A percentile compares a stretch with the other conserved stretches of the same genome.
These are phyloP conservation scores for Cucumis cinereus DNA, from an alignment of 306 rosid species.

Conservation along the genomic window DNA sequence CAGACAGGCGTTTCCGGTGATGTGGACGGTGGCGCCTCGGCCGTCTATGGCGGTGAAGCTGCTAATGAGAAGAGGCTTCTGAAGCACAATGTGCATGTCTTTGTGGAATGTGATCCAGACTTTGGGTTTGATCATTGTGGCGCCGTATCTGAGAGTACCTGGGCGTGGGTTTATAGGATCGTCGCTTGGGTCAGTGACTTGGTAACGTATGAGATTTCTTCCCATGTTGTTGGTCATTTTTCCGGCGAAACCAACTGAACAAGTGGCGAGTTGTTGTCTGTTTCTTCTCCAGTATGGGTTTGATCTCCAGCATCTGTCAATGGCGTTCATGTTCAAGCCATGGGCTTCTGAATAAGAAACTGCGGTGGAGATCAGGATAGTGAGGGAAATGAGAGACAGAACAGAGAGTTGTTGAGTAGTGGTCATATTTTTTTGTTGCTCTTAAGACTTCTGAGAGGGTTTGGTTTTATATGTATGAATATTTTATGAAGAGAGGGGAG, in stretches of 20 bases:
- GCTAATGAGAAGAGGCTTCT: conserved; percentile 26
- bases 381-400: not conserved
- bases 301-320: conserved; percentile 33
- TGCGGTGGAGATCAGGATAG: not conserved
- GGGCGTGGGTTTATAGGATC: conserved; percentile 21
- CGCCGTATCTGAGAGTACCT: conserved; percentile 29
- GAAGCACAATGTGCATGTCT: conserved; percentile 23
- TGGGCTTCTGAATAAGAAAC: not conserved
- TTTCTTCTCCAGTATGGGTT: conserved; percentile 27
- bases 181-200: conserved; percentile 28
- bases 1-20: conserved; percentile 29
- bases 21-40: conserved; percentile 26
- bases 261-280: conserved; percentile 23
- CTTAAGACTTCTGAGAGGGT: not conserved
- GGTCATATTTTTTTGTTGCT: not conserved
- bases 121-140: conserved; percentile 20
- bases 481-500: too few relatives aligned
- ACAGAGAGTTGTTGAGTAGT: not conserved
- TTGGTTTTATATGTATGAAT: not conserved
- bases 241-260: conserved; percentile 30
- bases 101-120: conserved; percentile 32
- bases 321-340: conserved; percentile 15
- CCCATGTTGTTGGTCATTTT: conserved; percentile 34
- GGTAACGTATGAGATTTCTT: conserved; percentile 9
- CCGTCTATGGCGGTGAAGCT: conserved; percentile 36